These are phyloP conservation scores for Sugiyamaella qingdaonensis DNA, from an alignment of 805 yeast genomes.

Conservation along the genomic window DNA sequence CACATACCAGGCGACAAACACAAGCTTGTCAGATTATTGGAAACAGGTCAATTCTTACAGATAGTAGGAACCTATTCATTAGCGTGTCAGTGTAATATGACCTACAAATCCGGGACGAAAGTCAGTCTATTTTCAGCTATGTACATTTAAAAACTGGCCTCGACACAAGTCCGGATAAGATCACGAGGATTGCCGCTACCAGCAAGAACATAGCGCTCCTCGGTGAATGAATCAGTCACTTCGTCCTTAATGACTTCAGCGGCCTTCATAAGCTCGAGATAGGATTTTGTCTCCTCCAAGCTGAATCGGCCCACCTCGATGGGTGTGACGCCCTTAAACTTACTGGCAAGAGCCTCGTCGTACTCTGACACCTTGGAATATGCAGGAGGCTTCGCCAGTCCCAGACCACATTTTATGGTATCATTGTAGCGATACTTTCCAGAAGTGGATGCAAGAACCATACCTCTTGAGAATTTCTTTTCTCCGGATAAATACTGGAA, in stretches of 20 bases:
- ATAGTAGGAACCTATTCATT: too few species aligned
- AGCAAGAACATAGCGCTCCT: conserved; percentile 49
- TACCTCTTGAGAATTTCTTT: conserved; percentile 52
- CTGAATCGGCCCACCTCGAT: conserved; percentile 43
- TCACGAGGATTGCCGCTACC: conserved; percentile 67
- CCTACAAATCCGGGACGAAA: too few species aligned
- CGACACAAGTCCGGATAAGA: conserved; percentile 29
- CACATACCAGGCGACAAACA: too few species aligned
- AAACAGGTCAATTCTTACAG: too few species aligned
- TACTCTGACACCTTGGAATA: conserved; percentile 49
- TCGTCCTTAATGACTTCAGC: conserved; percentile 41
- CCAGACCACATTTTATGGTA: conserved; percentile 60
- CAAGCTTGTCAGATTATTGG: too few species aligned
- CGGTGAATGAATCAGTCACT: conserved; percentile 36
- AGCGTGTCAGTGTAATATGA: too few species aligned
- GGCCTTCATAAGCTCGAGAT: conserved; percentile 39
- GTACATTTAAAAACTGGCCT: conserved; percentile 1
- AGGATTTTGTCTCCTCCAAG: conserved; percentile 41
- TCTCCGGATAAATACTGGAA: conserved; percentile 54
- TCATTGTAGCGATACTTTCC: conserved; percentile 48
- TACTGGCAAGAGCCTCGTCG: conserved; percentile 52
- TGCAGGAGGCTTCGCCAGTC: conserved; percentile 47
- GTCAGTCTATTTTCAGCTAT: too few species aligned
- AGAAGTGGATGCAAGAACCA: conserved; percentile 59
- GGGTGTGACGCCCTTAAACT: conserved; percentile 39